Evolutionary conservation across 1,139 yeast species (phyloP).

Genomic region (Protomyces macrosporus): DNA sequence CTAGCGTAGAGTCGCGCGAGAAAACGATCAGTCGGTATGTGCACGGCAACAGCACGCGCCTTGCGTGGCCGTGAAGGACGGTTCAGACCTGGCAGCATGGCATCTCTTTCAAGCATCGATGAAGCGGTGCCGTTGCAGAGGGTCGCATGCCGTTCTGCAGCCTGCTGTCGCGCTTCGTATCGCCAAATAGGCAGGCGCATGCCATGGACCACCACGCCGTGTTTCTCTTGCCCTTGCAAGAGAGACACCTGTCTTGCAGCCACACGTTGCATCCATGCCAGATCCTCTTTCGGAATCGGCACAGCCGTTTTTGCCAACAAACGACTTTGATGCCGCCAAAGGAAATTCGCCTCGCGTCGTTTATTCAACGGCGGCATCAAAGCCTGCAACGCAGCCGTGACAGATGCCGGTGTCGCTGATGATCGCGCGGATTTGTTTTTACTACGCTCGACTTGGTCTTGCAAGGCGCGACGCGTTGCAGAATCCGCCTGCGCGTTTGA

Average conservation of each 20-base stretch:
- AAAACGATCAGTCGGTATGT: not conserved
- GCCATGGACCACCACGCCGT: not conserved
- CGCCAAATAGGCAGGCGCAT: not conserved
- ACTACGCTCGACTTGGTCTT: not conserved
- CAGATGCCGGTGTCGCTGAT: not conserved
- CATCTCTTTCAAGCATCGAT: not conserved
- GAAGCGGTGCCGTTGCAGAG: not conserved
- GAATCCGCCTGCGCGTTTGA: not conserved
- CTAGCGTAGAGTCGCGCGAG: not conserved
- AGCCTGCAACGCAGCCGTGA: not conserved
- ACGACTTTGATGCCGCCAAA: slow-evolving; percentile 11
- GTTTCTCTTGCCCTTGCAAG: not conserved
- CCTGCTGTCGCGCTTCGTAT: not conserved
- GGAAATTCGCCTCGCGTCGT: slow-evolving; percentile 5
- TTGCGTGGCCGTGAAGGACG: not conserved
- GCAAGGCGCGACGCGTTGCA: not conserved
- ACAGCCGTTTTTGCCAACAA: slow-evolving; percentile 1
- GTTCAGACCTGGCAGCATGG: not conserved
- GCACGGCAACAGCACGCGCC: not conserved
- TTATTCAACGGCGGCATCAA: not conserved
- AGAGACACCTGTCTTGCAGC: not conserved
- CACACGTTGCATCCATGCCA: not conserved
- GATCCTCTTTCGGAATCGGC: slow-evolving; percentile 4
- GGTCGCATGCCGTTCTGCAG: not conserved
- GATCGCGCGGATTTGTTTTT: not conserved